Base-by-base conservation (phyloP, 495 filamentous ascomycete species). In the Echria macrotheca region DNA sequence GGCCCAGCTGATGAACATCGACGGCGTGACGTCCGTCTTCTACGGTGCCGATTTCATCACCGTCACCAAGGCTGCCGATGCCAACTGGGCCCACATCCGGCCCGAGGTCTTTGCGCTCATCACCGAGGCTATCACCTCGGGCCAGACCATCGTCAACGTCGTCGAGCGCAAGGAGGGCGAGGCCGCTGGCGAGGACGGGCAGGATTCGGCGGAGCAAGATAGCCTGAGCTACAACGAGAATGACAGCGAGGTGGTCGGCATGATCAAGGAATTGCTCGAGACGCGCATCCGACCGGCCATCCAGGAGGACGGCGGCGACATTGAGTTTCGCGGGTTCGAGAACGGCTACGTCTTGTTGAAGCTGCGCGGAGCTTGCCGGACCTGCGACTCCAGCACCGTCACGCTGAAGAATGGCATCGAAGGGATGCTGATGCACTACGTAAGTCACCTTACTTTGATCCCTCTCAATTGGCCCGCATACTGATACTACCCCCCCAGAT, bases 241-340 rank as follows among this genome's bases (percentile, higher is more conserved):
- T 39, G 93, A 98, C 59, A 85, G 82, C 52, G 93, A 98, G 66
- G 89, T 95, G 8, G 82, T 97, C 22, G 82, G 87, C 47, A 96
- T 96, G 93, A 96, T 98, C 67, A 96, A 97, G 69, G 93, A 98
- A 70, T 69, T 98, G n/a, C 70, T 98, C 44, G 94, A 98, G 69
- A 98, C 94, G 17, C 72, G 93, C 42, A 95, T 98, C 58, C 74
- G 93, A 32, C 93, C 93, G 2, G 84, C 93, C 4, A 98, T 98
- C 48, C 91, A 96, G 67, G 91, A 98, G 62, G 93, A 98, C 53
- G 93, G 93, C 15, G 93, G 93, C 9, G 93, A 98, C 67, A 96
- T 98, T 60, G 93, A 97, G 69, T 87, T 89, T 58, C 73, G 85
- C 3, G 91, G 91, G 3, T 97, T 96, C 54, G 78, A 89, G 58